These are phyloP conservation scores for Gnomoniopsis sp. DNA, from an alignment of 2,329 filamentous ascomycete genomes.

Conservation along the genomic window DNA sequence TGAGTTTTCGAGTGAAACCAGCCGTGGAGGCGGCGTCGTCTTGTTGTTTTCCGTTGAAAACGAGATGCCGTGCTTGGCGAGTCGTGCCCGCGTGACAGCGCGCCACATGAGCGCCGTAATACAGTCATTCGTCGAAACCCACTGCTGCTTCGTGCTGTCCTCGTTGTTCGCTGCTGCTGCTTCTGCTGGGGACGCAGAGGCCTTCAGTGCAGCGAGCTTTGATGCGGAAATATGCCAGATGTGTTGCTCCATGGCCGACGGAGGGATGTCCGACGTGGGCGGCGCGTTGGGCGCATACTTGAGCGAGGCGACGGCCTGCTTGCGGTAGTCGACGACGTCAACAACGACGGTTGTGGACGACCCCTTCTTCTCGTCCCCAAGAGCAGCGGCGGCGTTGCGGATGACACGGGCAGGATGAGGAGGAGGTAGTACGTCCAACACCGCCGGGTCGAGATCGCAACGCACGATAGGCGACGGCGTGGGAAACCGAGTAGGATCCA, in stretches of 20 bases:
- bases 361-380: no score
- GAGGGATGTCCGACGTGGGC: not conserved
- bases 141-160: not conserved
- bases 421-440: no score
- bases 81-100: not conserved
- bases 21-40: not conserved
- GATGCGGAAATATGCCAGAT: slow-evolving; percentile 6
- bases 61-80: not conserved
- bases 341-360: not conserved
- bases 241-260: slow-evolving; percentile 6
- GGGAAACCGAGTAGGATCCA: not conserved
- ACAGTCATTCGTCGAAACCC: slow-evolving; percentile 9
- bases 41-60: not conserved
- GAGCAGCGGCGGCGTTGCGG: no score
- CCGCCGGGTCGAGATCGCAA: not conserved
- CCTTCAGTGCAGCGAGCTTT: slow-evolving; percentile 2
- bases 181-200: not conserved
- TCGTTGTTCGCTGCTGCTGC: no score
- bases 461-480: no score
- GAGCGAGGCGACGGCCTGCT: not conserved
- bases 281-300: slow-evolving; percentile 6
- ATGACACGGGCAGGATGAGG: no score
- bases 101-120: slow-evolving; percentile 9
- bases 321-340: not conserved
- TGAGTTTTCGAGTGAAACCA: slow-evolving; percentile 4